A percentile compares a stretch with the other conserved stretches of the same genome.
These are phyloP conservation scores for Dactylorhiza incarnata DNA, from an alignment of 106 monocot genomes.

Conservation along the genomic window DNA sequence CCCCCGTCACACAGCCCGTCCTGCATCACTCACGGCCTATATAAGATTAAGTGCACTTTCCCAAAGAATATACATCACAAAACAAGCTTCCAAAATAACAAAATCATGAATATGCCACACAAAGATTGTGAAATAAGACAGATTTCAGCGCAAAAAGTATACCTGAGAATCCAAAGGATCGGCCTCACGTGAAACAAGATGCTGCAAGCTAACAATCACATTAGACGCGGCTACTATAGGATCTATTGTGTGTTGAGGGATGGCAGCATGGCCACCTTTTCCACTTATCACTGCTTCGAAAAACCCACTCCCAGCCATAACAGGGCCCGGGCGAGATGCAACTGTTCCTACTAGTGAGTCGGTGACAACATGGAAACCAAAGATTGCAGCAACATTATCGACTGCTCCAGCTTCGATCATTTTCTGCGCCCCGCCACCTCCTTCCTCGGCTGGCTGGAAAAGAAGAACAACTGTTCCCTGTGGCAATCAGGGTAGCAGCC, in stretches of 20 bases:
- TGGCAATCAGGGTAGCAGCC: constrained; percentile 1
- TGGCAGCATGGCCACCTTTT: constrained; percentile 93
- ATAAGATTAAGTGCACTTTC: no score
- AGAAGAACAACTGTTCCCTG: constrained; percentile 86
- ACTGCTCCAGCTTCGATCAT: constrained; percentile 81
- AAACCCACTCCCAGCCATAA: constrained; percentile 91
- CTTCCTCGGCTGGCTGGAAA: constrained; percentile 99
- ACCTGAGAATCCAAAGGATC: constrained; percentile 98
- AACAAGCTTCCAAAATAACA: no score
- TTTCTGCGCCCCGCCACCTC: constrained; percentile 77
- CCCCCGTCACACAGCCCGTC: no score
- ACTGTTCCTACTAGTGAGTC: constrained; percentile 48
- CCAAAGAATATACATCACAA: no score
- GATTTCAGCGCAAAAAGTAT: background rate
- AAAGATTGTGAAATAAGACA: no score
- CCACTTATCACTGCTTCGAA: constrained; percentile 96
- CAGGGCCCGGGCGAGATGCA: constrained; percentile 57
- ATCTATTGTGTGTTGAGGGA: constrained; percentile 91
- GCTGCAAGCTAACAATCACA: constrained; percentile 92
- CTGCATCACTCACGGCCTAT: no score
- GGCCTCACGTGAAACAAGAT: constrained; percentile 95
- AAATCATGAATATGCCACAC: no score
- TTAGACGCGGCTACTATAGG: constrained; percentile 92
- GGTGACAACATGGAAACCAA: constrained; percentile 57
- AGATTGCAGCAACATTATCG: constrained; percentile 79